These are phyloP conservation scores for Vaccinium corymbosum DNA, from an alignment of 148 eudicot species.

Conservation along the genomic window DNA sequence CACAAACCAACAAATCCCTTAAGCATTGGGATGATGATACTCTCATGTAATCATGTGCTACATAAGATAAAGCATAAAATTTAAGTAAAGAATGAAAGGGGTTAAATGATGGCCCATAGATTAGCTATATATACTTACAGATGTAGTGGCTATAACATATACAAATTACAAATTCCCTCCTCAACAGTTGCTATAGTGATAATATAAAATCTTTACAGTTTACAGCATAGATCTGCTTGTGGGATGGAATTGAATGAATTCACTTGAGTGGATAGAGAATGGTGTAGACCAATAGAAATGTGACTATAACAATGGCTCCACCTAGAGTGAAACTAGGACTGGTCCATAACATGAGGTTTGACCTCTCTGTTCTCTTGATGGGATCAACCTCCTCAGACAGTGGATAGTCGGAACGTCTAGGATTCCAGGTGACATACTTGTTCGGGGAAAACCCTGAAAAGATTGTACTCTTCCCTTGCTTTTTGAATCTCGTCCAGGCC, in stretches of 20 bases:
- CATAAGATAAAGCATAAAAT: not conserved
- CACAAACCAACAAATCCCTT: not conserved
- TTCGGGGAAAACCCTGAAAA: slow-evolving; percentile 57
- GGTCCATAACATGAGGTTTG: slow-evolving; percentile 89
- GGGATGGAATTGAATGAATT: slow-evolving; percentile 14
- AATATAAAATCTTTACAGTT: slow-evolving; percentile 13
- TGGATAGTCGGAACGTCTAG: slow-evolving; percentile 80
- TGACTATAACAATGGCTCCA: slow-evolving; percentile 64
- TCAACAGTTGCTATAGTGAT: not conserved
- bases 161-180: not conserved
- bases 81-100: not conserved
- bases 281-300: slow-evolving; percentile 71
- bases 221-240: not conserved
- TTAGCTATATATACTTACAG: slow-evolving; percentile 18
- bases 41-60: not conserved
- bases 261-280: slow-evolving; percentile 67
- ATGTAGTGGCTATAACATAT: slow-evolving; percentile 5
- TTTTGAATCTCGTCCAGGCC: slow-evolving; percentile 92
- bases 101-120: slow-evolving; percentile 4
- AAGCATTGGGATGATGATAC: no score
- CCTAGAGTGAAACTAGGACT: slow-evolving; percentile 81
- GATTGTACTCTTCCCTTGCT: slow-evolving; percentile 59
- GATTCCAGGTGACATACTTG: slow-evolving; percentile 96
- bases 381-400: slow-evolving; percentile 96
- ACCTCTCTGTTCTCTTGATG: slow-evolving; percentile 82